Conservation (phyloP, 352 stramenopile species). For the Halophytophthora polymorphica region DNA sequence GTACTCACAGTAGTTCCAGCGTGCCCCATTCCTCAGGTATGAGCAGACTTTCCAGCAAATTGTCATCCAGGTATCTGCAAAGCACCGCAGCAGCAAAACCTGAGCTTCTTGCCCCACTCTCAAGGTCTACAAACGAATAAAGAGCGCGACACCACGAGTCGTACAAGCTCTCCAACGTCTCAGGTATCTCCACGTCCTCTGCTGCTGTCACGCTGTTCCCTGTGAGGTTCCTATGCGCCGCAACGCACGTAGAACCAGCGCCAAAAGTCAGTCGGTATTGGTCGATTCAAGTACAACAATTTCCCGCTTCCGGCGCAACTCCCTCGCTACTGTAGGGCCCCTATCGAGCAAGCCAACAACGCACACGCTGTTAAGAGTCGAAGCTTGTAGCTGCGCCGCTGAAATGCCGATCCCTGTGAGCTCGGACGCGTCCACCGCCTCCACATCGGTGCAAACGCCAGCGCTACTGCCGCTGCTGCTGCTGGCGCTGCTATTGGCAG, state of each 20-base stretch:
- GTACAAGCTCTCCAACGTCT: conserved; percentile 19
- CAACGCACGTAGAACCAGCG: not conserved
- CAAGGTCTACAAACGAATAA: not conserved
- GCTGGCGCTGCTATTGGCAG: conserved; percentile 1
- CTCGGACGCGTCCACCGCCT: conserved; percentile 10
- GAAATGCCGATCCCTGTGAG: conserved; percentile 15
- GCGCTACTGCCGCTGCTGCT: conserved; percentile 4
- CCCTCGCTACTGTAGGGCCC: not conserved
- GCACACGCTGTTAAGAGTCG: conserved; percentile 14
- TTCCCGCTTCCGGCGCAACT: not conserved
- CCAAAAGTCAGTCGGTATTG: no score
- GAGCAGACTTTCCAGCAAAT: conserved; percentile 15
- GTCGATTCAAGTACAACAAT: not conserved
- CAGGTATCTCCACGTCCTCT: conserved; percentile 13
- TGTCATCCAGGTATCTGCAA: conserved; percentile 19
- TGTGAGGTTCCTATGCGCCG: conserved; percentile 17
- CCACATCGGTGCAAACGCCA: conserved; percentile 12
- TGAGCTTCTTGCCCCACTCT: not conserved
- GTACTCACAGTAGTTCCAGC: conserved; percentile 18
- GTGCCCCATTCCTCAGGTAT: conserved; percentile 16
- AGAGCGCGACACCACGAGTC: not conserved
- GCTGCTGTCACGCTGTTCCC: conserved; percentile 12
- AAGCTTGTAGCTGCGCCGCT: conserved; percentile 2
- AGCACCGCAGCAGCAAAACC: not conserved
- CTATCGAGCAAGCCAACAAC: not conserved